phyloP scores from a whole-genome alignment of 805 yeast genomes.

The Sungouiella blattae region DNA sequence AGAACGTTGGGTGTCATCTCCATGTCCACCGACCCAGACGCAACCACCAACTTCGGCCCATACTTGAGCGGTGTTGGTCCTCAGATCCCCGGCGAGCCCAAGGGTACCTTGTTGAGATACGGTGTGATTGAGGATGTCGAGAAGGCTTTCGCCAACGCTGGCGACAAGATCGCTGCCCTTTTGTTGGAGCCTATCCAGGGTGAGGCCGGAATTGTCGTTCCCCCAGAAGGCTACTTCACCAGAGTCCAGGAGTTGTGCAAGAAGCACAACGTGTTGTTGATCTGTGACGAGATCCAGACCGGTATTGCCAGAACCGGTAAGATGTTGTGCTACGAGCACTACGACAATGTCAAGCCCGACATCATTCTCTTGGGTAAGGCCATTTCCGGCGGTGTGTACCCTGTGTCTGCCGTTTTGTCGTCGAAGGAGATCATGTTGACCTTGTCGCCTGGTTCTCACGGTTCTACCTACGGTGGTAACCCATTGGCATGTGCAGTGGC shows the following conservation, averaged over 20 bases:
- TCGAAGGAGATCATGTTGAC: slow-evolving; percentile 87
- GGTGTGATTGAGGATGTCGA: slow-evolving; percentile 86
- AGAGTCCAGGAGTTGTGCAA: slow-evolving; percentile 72
- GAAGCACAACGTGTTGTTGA: slow-evolving; percentile 79
- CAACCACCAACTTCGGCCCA: slow-evolving; percentile 86
- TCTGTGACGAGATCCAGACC: slow-evolving; percentile 96
- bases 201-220: slow-evolving; percentile 97
- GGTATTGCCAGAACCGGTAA: slow-evolving; percentile 98
- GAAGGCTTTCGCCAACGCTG: slow-evolving; percentile 73
- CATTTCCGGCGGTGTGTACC: slow-evolving; percentile 89
- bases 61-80: slow-evolving; percentile 83
- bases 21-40: slow-evolving; percentile 94
- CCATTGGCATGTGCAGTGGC: slow-evolving; percentile 93
- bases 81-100: slow-evolving; percentile 67
- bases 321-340: slow-evolving; percentile 88
- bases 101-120: slow-evolving; percentile 63
- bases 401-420: slow-evolving; percentile 87
- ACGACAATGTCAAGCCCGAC: slow-evolving; percentile 77
- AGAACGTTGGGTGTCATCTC: slow-evolving; percentile 93
- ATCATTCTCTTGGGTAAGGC: slow-evolving; percentile 90
- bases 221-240: slow-evolving; percentile 75
- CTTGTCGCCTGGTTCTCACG: slow-evolving; percentile 93
- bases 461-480: slow-evolving; percentile 97
- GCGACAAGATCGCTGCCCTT: slow-evolving; percentile 87
- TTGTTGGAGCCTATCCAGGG: slow-evolving; percentile 96